Evolutionary conservation across 139 green algal species (phyloP), one percentile per base, ranked within the genome.

Genomic region (Chlorella sp.): DNA sequence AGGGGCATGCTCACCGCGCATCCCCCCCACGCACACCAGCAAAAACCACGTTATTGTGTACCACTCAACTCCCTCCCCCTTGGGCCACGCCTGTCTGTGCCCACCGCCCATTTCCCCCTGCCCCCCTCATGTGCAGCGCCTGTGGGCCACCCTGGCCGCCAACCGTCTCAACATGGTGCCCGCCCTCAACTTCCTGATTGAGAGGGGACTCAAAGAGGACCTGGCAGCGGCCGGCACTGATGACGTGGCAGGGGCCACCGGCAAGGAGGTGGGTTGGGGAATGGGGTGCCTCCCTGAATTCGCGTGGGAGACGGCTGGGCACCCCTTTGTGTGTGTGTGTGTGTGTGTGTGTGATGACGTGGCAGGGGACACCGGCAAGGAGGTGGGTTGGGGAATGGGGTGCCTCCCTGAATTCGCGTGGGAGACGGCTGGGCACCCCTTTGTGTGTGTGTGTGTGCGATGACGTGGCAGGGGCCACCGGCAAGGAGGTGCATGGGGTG

Each of bases 141-240:
- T 99, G 76, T 99, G 97, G 97, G 93, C 71, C 57, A 97, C 94
- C 28, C 89, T 99, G 81, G 97, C 95, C 0, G 83, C 53, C 34
- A 97, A 94, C 88, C 93, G 93, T 81, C 90, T 94, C 86, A 99
- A 98, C 91, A 94, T 99, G 80, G 94, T 96, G 39, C 97, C 97
- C 68, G 94, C 97, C 3, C 89, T 99, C 68, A 94, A 98, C 83
- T 99, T 97, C 83, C 76, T 99, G 19, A 90, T 98, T 18, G 91
- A 89, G 42, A 90, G 96, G 75, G 96, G 95, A 16, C 91, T 94
- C 40, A 88, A 92, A 69, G 94, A 96, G 84, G 66, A 81, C 24
- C 57, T 18, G 0, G 75, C 75, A 32, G 79, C 39, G 5, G 84
- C 40, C 0, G 84, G 42, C 9, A 68, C 84, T 18, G 68, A 28